phyloP scores from a whole-genome alignment of 345 rosid genomes.

The Punica granatum region DNA sequence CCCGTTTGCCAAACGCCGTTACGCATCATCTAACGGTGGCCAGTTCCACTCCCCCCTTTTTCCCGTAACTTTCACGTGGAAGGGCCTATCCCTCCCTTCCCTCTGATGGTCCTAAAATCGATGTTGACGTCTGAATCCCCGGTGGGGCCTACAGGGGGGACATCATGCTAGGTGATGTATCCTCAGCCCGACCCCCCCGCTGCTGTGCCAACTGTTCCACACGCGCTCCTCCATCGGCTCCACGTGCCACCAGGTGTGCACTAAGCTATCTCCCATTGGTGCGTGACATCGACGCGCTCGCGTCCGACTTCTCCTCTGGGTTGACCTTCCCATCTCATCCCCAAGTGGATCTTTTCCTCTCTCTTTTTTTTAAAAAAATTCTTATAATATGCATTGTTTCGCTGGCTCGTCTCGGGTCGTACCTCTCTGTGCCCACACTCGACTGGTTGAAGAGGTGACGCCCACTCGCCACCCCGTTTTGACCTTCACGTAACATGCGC shows the following conservation, averaged over 20 bases:
- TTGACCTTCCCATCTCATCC: not conserved
- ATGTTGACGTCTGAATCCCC: constrained; percentile 43
- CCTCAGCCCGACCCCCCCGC: not conserved
- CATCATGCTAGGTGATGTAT: not conserved
- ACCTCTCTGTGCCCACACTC: not conserved
- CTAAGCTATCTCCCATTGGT: not conserved
- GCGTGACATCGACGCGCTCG: not conserved
- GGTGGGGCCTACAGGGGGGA: constrained; percentile 3
- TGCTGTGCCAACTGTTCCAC: not conserved
- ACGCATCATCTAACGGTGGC: not conserved
- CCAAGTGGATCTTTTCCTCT: not conserved
- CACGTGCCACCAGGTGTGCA: not conserved
- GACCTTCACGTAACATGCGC: not conserved
- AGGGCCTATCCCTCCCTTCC: constrained; percentile 17
- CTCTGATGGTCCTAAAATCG: constrained; percentile 30
- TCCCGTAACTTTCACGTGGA: constrained; percentile 13
- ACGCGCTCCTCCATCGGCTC: not conserved
- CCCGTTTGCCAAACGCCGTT: constrained; percentile 1
- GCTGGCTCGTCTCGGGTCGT: not conserved
- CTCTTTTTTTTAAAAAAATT: too few relatives aligned
- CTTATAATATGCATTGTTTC: not conserved
- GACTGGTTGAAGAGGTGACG: not conserved
- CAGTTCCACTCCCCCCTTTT: not conserved
- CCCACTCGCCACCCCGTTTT: constrained; percentile 2
- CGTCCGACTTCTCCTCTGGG: not conserved